Base-by-base conservation (phyloP, 257 asterid genomes). In the Solanum sitiens region DNA sequence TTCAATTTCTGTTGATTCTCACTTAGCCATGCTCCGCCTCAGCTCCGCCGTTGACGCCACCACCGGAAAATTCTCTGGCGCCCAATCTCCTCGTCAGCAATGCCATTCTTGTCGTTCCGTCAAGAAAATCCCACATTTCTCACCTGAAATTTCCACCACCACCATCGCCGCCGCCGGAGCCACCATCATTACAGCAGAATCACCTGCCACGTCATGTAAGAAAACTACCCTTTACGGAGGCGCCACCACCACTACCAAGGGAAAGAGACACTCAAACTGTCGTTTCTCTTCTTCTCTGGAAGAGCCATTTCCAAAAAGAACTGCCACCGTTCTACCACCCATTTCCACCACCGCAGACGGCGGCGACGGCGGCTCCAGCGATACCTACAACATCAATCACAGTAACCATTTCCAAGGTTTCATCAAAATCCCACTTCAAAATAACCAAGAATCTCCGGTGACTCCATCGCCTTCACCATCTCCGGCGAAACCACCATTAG, bases 11-110 rank as follows among this genome's bases (percentile, higher is more conserved):
- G 61, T 77, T 44, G 63, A 77, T 45, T 45, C 84, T 45, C 39
- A 11, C 14, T 79, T 45, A 45, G 42, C 84, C 65, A 79, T 79
- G 84, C 84, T 45, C 84, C 84, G 13, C 65, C 84, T 79, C 65
- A 79, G 61, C 42, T 44, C 84, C 84, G 14, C 63, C 25, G 37
- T 40, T 32, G 39, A 77, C 25, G 25, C 40, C 42, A 45, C 84
- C 10, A 8, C 18, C 5, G 67, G 35, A 9, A 23, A 79, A 77
- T 9, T n/a, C n/a, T 25, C 84, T 25, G 63, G 63, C 39, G 39
- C 44, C 63, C 50, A 18, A 73, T 18, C 75, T 6, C 75, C 40
- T 70, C 39, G 1, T 70, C 75, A 32, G 6, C 80, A 74, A 74
- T 74, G 20, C 32, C 83, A 74, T 21, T 74, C 53, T 21, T 74